Base-by-base conservation (phyloP, 306 rosid genomes). In the Lathyrus aphaca region DNA sequence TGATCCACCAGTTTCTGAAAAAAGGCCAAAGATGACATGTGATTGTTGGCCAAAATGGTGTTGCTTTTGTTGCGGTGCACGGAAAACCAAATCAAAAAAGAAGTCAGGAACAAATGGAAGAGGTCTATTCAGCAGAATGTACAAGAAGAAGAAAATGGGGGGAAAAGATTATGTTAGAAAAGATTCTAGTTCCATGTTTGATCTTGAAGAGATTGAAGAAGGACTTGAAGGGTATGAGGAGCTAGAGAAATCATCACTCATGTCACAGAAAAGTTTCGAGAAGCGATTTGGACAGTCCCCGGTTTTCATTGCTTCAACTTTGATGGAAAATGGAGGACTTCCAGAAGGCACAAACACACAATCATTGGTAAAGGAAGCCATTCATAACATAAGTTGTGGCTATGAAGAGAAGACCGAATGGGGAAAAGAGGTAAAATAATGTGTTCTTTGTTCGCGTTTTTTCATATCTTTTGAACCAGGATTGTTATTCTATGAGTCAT, bases 161-260 rank as follows among this genome's bases (percentile, higher is more conserved):
- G 98, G 97, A 42, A 94, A 88, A 79, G 79, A 82, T 30, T 82
- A 82, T 70, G 82, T 74, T 65, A 78, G 82, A 54, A 82, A 82
- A 74, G 98, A 82, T 44, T 84, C 91, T 35, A 86, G 80, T 40
- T 45, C 88, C 42, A 82, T 88, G 82, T 94, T 88, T 74, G 97
- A 94, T 83, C 96, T 94, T 74, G 98, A 90, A 74, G 97, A 84
- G 83, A 94, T 90, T 72, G 98, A 94, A 77, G 98, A 94, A 82
- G 98, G 98, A 40, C 85, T 94, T 68, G 98, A 94, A 86, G 99
- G 99, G 16, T 94, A 88, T 64, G 97, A 94, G n/a, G 99, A 94
- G 78, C 81, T 94, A 80, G 99, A 94, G 89, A 94, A 90, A 76
- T 94, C 99, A 64, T 82, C 99, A 56, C 92, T 94, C 71, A 90